These are phyloP conservation scores for Diaporthe capsici DNA, from an alignment of 2,329 filamentous ascomycete species.

Conservation along the genomic window DNA sequence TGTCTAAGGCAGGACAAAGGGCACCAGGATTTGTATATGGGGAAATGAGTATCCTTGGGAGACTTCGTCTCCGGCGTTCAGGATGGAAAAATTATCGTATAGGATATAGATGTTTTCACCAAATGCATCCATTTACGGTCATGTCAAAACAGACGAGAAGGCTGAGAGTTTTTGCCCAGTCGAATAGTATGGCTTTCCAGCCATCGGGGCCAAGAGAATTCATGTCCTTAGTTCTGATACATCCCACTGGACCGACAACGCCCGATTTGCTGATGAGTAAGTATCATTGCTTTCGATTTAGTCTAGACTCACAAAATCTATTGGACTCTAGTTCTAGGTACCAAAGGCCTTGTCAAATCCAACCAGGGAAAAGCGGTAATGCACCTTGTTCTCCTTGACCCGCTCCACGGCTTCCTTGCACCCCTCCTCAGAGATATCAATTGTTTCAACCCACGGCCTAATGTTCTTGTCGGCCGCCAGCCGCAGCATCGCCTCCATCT, in stretches of 20 bases:
- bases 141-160: neutral
- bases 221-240: neutral
- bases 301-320: neutral
- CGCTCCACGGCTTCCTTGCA: constrained; percentile 79
- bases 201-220: no score
- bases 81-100: neutral
- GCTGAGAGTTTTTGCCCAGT: neutral
- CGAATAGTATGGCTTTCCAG: no score
- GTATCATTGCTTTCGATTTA: neutral
- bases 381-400: constrained; percentile 79
- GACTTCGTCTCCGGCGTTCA: neutral
- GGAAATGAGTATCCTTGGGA: neutral
- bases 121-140: neutral
- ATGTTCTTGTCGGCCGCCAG: constrained; percentile 68
- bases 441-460: constrained; percentile 45
- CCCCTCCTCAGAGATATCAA: constrained; percentile 59
- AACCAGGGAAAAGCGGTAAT: constrained; percentile 79
- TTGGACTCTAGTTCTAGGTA: constrained; percentile 30
- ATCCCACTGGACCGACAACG: neutral
- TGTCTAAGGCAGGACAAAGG: constrained; percentile 48
- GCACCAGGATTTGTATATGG: neutral
- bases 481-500: constrained; percentile 71
- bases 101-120: neutral
- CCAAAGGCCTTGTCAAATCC: constrained; percentile 76
- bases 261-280: neutral